Percentiles rank a stretch among this genome's conserved stretches.
These are phyloP conservation scores for Microcyclospora tardicrescens DNA, from an alignment of 2,329 filamentous ascomycete species.

Conservation along the genomic window DNA sequence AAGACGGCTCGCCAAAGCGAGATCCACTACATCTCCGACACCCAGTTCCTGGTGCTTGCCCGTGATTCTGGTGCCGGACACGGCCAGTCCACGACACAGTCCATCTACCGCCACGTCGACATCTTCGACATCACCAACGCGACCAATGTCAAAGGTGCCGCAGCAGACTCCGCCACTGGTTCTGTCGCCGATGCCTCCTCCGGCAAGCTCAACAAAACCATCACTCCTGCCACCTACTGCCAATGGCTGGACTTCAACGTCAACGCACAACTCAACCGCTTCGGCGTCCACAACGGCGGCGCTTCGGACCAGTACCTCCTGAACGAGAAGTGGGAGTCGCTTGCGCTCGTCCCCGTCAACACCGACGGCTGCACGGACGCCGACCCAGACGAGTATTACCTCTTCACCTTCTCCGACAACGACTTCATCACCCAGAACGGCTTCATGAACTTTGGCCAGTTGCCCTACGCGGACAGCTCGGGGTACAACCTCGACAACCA, in stretches of 20 bases:
- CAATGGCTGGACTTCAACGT: conserved; percentile 56
- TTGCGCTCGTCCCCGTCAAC: conserved; percentile 49
- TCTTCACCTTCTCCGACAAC: conserved; percentile 58
- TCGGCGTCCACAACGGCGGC: conserved; percentile 57
- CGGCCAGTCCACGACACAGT: conserved; percentile 38
- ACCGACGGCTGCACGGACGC: conserved; percentile 3
- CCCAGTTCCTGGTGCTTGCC: conserved; percentile 54
- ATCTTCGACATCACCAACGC: conserved; percentile 51
- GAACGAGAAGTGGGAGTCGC: conserved; percentile 68
- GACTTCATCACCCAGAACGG: conserved; percentile 64
- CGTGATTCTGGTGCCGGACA: conserved; percentile 50
- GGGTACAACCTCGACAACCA: conserved; percentile 50
- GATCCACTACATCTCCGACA: conserved; percentile 49
- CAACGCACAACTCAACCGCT: conserved; percentile 49
- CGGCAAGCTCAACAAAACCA: conserved; percentile 41
- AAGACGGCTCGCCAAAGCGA: conserved; percentile 55
- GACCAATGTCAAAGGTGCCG: conserved; percentile 44
- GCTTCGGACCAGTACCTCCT: conserved; percentile 44
- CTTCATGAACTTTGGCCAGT: conserved; percentile 45
- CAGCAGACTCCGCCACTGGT: conserved; percentile 22
- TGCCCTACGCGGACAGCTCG: conserved; percentile 43
- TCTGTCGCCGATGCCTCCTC: conserved; percentile 33
- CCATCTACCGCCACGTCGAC: conserved; percentile 54
- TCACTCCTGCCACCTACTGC: conserved; percentile 50
- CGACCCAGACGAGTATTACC: conserved; percentile 46